Evolutionary conservation across 2,329 filamentous ascomycete genomes (phyloP), one percentile per base, ranked within the genome.

Genomic region (Alternaria sp.): DNA sequence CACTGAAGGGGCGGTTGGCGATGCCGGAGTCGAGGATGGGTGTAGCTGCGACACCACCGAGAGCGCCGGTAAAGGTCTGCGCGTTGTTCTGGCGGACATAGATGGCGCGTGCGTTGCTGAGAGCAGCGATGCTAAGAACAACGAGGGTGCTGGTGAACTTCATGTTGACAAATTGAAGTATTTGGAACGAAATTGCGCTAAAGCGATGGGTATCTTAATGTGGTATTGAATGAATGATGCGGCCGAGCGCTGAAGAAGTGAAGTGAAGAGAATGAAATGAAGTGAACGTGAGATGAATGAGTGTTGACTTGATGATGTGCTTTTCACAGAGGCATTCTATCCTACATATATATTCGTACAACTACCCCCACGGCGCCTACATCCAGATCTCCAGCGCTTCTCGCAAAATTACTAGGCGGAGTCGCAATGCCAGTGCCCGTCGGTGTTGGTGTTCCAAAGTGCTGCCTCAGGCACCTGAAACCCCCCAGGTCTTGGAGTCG

Each of bases 21-120:
- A 86, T 79, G 46, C 85, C 84, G 6, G 83, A 82, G 70, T 86
- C 70, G 25, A 74, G 76, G n/a, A 80, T 68, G 23, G 89, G 83
- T 9, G 87, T 87, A 4, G 86, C 85, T 12, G 81, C 79, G 55
- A 85, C 79, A 52, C 86, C 87, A 49, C 83, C 86, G 61, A 89
- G 77, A 57, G 83, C 83, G 36, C 81, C 81, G 21, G 79, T 82
- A 71, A 83, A 83, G 28, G 74, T 63, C 64, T 81, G 76, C 25
- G 68, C 32, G 61, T 78, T 77, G 59, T 63, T 65, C 59, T 73
- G 72, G 46, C 73, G 75, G 26, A 61, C 52, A 44, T 63, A 50
- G 28, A 76, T 61, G 50, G 66, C 61, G 60, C 71, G 67, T 40
- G 72, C 72, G 26, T 68, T 62, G 49, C 65, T 66, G 19, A 64